These are phyloP conservation scores for Capsicum baccatum DNA, from an alignment of 257 asterid genomes.

Conservation along the genomic window DNA sequence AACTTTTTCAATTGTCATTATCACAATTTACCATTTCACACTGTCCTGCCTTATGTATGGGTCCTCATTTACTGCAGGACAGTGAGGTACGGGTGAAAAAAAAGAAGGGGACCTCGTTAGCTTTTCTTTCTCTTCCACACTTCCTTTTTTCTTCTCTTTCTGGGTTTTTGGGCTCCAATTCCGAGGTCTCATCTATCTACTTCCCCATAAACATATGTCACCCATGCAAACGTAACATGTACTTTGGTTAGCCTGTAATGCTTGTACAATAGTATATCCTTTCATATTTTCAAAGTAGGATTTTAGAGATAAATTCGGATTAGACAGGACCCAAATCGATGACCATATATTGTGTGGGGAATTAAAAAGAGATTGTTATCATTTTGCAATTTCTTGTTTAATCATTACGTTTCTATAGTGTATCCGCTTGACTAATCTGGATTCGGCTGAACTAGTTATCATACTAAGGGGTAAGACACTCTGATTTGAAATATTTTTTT, in stretches of 20 bases:
- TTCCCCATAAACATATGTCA: conserved; percentile 29
- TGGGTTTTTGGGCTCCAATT: not conserved
- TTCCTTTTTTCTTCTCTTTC: not conserved
- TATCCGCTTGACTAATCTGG: not conserved
- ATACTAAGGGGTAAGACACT: not conserved
- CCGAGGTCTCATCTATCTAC: not conserved
- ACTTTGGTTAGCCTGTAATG: not conserved
- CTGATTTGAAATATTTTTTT: not conserved
- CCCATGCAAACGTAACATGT: conserved; percentile 30
- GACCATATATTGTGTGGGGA: not conserved
- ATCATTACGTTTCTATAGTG: not conserved
- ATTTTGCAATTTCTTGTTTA: not conserved
- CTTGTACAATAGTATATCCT: not conserved
- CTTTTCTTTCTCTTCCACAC: not conserved
- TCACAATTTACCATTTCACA: conserved; percentile 1
- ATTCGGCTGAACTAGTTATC: not conserved
- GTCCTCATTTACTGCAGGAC: conserved; percentile 18
- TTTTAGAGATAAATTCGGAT: not conserved
- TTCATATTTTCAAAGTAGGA: not conserved
- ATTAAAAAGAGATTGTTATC: too few species aligned
- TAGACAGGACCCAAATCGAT: not conserved
- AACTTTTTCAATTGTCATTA: not conserved
- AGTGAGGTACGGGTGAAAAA: conserved; percentile 17
- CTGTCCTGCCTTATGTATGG: not conserved
- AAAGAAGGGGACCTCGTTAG: not conserved